Evolutionary conservation across 2,329 filamentous ascomycete species (phyloP).

Genomic region (Sporothrix variecibatus): DNA sequence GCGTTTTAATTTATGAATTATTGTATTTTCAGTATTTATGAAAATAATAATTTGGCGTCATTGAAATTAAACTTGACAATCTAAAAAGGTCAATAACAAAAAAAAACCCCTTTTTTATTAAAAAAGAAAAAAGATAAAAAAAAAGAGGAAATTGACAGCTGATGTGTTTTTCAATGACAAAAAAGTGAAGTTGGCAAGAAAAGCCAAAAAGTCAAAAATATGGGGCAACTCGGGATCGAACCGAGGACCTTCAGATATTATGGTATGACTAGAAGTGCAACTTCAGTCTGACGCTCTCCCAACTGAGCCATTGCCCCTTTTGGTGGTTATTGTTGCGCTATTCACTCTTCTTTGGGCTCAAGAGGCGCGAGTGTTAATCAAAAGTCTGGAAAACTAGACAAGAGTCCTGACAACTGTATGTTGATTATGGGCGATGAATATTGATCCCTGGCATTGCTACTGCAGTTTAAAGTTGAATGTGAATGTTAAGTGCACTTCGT

Average conservation of each 20-base stretch:
- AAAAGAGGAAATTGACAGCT: not conserved
- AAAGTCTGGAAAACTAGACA: not conserved
- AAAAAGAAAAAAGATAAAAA: not conserved
- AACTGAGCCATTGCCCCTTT: slow-evolving; percentile 28
- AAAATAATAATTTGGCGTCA: not conserved
- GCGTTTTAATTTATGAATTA: too few relatives aligned
- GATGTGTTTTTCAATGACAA: not conserved
- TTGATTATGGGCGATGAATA: too few relatives aligned
- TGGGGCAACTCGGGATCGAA: slow-evolving; percentile 28
- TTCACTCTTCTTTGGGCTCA: not conserved
- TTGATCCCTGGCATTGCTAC: too few relatives aligned
- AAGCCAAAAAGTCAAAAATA: not conserved
- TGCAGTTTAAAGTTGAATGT: too few relatives aligned
- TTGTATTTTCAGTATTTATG: not conserved
- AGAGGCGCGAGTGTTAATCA: not conserved
- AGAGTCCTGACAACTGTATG: not conserved
- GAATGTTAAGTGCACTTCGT: not conserved
- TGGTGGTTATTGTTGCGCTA: not conserved
- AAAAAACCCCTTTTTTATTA: not conserved
- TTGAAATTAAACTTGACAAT: too few relatives aligned
- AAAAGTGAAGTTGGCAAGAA: not conserved
- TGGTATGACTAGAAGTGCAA: slow-evolving; percentile 6
- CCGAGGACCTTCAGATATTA: slow-evolving; percentile 27
- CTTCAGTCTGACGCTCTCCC: slow-evolving; percentile 29
- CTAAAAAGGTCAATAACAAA: too few relatives aligned